Evolutionary conservation across 495 filamentous ascomycete genomes (phyloP), one percentile per base, ranked within the genome.

Genomic region (Lasiosphaeriaceae sp.): DNA sequence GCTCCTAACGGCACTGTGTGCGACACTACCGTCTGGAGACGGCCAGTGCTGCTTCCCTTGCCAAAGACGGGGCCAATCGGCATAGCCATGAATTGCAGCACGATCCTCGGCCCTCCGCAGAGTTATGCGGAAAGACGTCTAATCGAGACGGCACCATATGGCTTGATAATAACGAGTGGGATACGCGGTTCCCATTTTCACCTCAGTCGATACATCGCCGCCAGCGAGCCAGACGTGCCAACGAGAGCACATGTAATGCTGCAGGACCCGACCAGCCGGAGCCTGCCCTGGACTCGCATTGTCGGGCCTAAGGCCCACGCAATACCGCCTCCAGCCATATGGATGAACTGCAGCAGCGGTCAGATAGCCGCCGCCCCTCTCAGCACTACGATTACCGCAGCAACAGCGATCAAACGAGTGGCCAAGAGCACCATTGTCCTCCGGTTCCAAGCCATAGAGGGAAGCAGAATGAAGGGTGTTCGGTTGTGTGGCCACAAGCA

Each of bases 121-220:
- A 31, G 26, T 31, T 31, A 31, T 31, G 26, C 26, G 26, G 9
- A 31, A 31, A 31, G 26, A 31, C 26, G 26, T 31, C 26, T 31
- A 31, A 31, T 31, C 26, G 26, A 31, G 26, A 31, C 26, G 26
- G 26, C 26, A 31, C 26, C 9, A 31, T 31, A 31, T 31, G 26
- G 4, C 26, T 31, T 31, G 26, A 31, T 9, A 31, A 31, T 9
- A 9, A 31, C 26, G 26, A 31, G 49, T 52, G 29, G 56, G 56
- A 58, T 53, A 46, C 21, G 56, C 49, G 56, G 56, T 52, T 46
- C 48, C 56, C 41, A 51, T 52, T 52, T 47, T 53, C 50, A 58
- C 26, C 14, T 31, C 19, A 47, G 44, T 22, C 45, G 54, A n/a
- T 56, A n/a, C 20, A 23, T 20, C 54, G 44, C 8, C 8, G 44